A percentile compares a stretch with the other conserved stretches of the same genome.
phyloP scores from a whole-genome alignment of 768 basidiomycete genomes.

The Pholiota conissans region DNA sequence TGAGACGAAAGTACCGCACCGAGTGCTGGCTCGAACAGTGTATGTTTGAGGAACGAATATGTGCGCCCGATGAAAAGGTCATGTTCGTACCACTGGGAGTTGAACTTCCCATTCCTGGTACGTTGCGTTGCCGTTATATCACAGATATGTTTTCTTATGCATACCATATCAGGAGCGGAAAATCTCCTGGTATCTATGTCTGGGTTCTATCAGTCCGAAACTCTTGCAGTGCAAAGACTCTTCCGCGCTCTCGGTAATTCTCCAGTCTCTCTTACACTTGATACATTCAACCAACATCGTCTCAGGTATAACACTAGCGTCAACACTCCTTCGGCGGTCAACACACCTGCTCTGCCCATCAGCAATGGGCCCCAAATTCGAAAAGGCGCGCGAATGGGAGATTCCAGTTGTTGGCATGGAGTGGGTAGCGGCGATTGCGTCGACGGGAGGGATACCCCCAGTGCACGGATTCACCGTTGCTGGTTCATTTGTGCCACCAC shows the following conservation, averaged over 20 bases:
- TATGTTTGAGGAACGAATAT: conserved; percentile 73
- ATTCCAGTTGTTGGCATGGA: conserved; percentile 67
- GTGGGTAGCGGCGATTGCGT: conserved; percentile 68
- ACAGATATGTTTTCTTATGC: background rate
- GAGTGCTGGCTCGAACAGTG: conserved; percentile 95
- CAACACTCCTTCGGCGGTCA: conserved; percentile 61
- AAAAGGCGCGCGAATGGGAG: conserved; percentile 79
- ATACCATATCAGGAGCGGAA: conserved; percentile 46
- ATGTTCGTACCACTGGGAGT: conserved; percentile 69
- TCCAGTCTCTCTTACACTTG: background rate
- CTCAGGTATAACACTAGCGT: conserved; percentile 54
- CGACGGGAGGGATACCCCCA: conserved; percentile 46
- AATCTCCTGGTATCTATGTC: conserved; percentile 66
- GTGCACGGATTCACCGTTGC: conserved; percentile 32
- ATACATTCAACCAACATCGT: background rate
- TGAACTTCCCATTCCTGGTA: conserved; percentile 59
- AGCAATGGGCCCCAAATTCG: conserved; percentile 68
- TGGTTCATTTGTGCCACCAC: conserved; percentile 5
- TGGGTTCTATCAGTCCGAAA: conserved; percentile 71
- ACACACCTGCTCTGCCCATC: conserved; percentile 84
- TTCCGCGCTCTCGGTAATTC: conserved; percentile 63
- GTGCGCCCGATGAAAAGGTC: conserved; percentile 64
- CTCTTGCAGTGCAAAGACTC: conserved; percentile 64
- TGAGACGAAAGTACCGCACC: conserved; percentile 68
- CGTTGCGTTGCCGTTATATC: conserved; percentile 8